Conservation (phyloP, 176 grass and related monocot genomes). For the Miscanthus lutarioriparius region DNA sequence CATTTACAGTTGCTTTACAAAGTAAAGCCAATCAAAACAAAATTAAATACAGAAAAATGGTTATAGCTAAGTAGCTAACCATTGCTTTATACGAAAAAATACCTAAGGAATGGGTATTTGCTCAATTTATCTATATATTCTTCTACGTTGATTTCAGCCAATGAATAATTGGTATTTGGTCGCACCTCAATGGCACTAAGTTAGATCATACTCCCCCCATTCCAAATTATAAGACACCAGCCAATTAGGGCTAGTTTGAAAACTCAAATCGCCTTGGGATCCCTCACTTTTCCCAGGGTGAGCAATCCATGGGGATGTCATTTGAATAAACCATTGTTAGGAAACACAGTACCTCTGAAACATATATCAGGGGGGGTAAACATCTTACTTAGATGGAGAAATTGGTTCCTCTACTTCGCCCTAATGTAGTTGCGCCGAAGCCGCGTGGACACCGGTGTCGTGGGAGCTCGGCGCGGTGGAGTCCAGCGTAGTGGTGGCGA, state of each 20-base stretch:
- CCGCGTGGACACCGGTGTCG: no score
- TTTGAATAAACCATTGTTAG: no score
- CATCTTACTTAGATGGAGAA: no score
- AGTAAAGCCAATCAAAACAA: neutral
- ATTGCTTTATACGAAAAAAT: neutral
- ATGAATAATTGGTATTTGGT: constrained; percentile 4
- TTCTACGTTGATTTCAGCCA: neutral
- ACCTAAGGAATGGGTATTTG: neutral
- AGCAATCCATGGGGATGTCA: no score
- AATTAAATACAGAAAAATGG: constrained; percentile 22
- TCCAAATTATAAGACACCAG: neutral
- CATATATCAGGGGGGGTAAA: no score
- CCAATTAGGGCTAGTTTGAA: neutral
- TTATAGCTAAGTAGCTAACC: constrained; percentile 6
- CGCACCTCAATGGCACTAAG: neutral
- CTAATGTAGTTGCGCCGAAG: no score
- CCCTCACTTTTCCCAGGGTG: no score
- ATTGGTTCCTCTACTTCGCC: no score
- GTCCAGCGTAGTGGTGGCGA: no score
- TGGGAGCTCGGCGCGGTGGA: no score
- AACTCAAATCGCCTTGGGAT: no score
- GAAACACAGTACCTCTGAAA: no score
- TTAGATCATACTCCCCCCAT: neutral
- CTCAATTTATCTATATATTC: constrained; percentile 21
- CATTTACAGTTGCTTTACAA: constrained; percentile 23